Percentiles rank a stretch among this genome's conserved stretches.
These are phyloP conservation scores for Berkeleyomyces rouxiae DNA, from an alignment of 2,329 filamentous ascomycete species.

Conservation along the genomic window DNA sequence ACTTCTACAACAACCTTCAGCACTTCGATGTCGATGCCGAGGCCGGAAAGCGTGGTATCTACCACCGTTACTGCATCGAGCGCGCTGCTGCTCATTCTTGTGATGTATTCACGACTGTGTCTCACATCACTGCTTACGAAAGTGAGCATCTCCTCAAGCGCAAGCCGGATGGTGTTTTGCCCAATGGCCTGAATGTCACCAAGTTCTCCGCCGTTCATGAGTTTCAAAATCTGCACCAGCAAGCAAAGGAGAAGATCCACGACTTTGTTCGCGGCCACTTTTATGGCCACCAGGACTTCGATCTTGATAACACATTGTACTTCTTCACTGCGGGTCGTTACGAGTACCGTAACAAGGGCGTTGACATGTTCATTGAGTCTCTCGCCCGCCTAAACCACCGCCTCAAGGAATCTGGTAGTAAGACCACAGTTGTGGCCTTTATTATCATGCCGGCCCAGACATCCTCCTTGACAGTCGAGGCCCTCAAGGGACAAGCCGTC, in stretches of 20 bases:
- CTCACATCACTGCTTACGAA: conserved; percentile 95
- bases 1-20: conserved; percentile 98
- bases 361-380: conserved; percentile 99
- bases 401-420: conserved; percentile 69
- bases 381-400: conserved; percentile 86
- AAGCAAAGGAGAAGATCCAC: conserved; percentile 93
- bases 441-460: conserved; percentile 98
- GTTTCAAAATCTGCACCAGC: conserved; percentile 94
- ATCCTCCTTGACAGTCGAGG: conserved; percentile 84
- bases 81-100: conserved; percentile 78
- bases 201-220: conserved; percentile 98
- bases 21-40: conserved; percentile 93
- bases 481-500: conserved; percentile 88
- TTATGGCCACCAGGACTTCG: conserved; percentile 95
- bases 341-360: conserved; percentile 95
- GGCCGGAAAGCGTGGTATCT: conserved; percentile 94
- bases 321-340: conserved; percentile 96
- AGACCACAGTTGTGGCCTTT: conserved; percentile 90
- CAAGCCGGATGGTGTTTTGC: conserved; percentile 89
- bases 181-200: conserved; percentile 94
- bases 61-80: conserved; percentile 97
- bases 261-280: conserved; percentile 97
- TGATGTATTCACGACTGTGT: conserved; percentile 97
- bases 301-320: conserved; percentile 90
- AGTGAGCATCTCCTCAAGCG: conserved; percentile 94